Evolutionary conservation across 345 rosid species (phyloP), one percentile per base, ranked within the genome.

Genomic region (Lumnitzera racemosa): DNA sequence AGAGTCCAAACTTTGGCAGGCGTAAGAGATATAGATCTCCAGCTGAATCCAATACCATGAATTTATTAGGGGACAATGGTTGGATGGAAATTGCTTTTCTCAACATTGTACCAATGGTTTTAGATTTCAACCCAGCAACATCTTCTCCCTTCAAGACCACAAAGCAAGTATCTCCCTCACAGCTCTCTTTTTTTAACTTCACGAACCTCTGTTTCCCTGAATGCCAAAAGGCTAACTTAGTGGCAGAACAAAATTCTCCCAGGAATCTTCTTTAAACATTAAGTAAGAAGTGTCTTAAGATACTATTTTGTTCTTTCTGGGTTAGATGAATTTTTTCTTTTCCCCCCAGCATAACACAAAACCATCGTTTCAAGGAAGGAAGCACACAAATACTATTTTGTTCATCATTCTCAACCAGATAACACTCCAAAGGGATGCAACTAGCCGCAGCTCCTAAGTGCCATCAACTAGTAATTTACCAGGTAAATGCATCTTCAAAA

Each of bases 1-100:
- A 31, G 47, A 72, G 49, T 47, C 59, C 70, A 63, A 77, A 68
- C 68, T 84, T 72, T 53, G 62, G 70, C 75, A 89, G 53, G 57
- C 58, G 53, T 58, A 66, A 67, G 47, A 84, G 56, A 66, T 78
- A 86, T 56, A 86, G 61, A 67, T 78, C 80, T 71, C 95, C 88
- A 12, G 46, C 24, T 66, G 88, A 76, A 71, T 84, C 84, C 81
- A 86, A 78, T 59, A 86, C 66, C 65, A 89, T 46, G 63, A 84
- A 81, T 63, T 70, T 81, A 53, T 73, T 80, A 25, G 76, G 56
- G 52, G 88, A 84, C 54, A 86, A 53, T 52, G 82, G 81, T 64
- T 81, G 82, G 64, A 86, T 77, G 25, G 83, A 82, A 69, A 79
- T 65, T 12, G 81, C 85, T 77, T 79, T 89, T 59, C 64, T 25